A percentile compares a stretch with the other conserved stretches of the same genome.
These are phyloP conservation scores for Scytalidium sp. DNA, from an alignment of 2,329 filamentous ascomycete species.

Conservation along the genomic window DNA sequence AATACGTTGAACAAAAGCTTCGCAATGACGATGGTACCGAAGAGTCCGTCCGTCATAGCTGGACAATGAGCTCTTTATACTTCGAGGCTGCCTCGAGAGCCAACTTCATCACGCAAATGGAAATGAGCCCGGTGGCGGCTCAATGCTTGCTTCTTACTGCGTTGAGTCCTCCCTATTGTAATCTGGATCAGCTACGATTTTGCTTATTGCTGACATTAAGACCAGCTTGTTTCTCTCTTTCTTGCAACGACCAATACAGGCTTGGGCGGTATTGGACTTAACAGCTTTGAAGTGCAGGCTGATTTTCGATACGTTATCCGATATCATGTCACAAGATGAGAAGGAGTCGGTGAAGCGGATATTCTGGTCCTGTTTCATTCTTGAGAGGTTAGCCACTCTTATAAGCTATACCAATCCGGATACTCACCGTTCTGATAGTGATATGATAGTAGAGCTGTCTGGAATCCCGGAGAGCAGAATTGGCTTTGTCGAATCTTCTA, in stretches of 20 bases:
- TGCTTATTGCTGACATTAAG: neutral
- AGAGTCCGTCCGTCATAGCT: neutral
- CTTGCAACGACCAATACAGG: neutral
- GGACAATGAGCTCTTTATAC: neutral
- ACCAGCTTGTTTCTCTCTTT: neutral
- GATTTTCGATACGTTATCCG: neutral
- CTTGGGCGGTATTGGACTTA: neutral
- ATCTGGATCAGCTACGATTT: neutral
- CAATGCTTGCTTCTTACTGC: neutral
- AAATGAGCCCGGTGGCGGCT: neutral
- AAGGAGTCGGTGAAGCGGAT: neutral
- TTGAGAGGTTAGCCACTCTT: neutral
- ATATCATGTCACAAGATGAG: neutral
- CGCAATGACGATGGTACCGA: neutral
- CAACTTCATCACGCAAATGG: neutral
- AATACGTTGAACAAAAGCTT: neutral
- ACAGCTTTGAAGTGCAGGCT: neutral
- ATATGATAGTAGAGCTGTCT: neutral
- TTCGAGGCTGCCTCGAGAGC: neutral
- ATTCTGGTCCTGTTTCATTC: neutral
- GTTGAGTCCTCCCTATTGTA: neutral
- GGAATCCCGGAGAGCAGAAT: neutral
- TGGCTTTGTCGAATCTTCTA: neutral
- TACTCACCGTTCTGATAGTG: neutral
- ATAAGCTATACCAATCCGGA: neutral